These are phyloP conservation scores for Teratosphaeria nubilosa DNA, from an alignment of 2,329 filamentous ascomycete species.

Conservation along the genomic window DNA sequence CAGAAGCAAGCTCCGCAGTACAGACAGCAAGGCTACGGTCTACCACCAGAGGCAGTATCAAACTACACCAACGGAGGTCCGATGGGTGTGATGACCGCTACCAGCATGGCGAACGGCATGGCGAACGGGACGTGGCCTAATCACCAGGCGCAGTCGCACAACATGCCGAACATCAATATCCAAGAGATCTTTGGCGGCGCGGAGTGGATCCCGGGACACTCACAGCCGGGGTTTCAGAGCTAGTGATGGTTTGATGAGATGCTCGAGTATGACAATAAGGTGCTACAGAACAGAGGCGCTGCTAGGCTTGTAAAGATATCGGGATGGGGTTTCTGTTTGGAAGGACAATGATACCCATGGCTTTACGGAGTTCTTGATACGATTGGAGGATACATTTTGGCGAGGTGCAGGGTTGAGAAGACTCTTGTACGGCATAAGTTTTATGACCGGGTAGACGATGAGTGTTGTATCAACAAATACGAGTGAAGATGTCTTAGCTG, in stretches of 20 bases:
- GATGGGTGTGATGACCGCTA: conserved; percentile 9
- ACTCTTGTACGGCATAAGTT: neutral
- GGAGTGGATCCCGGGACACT: conserved; percentile 25
- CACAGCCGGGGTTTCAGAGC: conserved; percentile 3
- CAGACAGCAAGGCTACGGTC: conserved; percentile 13
- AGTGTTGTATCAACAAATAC: neutral
- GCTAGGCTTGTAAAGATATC: neutral
- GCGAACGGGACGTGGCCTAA: conserved; percentile 6
- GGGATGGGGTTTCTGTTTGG: neutral
- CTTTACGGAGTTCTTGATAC: neutral
- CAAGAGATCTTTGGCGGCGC: conserved; percentile 28
- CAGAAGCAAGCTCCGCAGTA: conserved; percentile 27
- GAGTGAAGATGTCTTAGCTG: neutral
- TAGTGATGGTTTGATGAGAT: neutral
- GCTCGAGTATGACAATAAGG: neutral
- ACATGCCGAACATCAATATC: conserved; percentile 24
- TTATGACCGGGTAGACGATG: neutral
- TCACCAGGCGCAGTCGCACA: conserved; percentile 9
- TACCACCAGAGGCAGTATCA: neutral
- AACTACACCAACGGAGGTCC: conserved; percentile 8
- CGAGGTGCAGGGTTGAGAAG: neutral
- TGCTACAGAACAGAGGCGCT: neutral
- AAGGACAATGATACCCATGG: neutral
- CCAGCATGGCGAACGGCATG: conserved; percentile 13
- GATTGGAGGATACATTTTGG: neutral